phyloP scores from a whole-genome alignment of 73 alveolate genomes.

The Tetrahymena thermophila region DNA sequence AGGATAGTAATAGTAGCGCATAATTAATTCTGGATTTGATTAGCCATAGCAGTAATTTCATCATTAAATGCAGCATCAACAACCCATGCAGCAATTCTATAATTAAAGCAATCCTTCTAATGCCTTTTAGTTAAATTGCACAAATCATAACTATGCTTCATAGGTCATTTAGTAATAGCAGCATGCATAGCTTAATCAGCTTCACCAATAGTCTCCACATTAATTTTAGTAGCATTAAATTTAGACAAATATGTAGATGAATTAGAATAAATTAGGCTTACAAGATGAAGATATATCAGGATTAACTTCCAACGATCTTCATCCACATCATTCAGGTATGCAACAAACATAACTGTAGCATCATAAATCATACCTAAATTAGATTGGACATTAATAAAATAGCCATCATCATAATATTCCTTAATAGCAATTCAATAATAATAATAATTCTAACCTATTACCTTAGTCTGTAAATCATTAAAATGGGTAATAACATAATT shows the following conservation, averaged over 20 bases:
- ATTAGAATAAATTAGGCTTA: not conserved
- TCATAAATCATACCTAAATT: not conserved
- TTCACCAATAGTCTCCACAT: not conserved
- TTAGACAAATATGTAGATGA: not conserved
- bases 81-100: not conserved
- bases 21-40: not conserved
- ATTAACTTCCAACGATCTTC: not conserved
- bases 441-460: not conserved
- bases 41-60: not conserved
- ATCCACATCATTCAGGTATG: not conserved
- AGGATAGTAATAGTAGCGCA: not conserved
- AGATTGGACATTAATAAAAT: not conserved
- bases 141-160: not conserved
- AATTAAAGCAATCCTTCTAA: not conserved
- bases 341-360: not conserved
- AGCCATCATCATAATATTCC: not conserved
- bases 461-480: not conserved
- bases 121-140: not conserved
- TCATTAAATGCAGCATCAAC: not conserved
- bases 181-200: not conserved
- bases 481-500: not conserved
- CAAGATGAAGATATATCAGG: not conserved
- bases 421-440: not conserved
- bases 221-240: not conserved
- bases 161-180: not conserved